Evolutionary conservation across 768 basidiomycete genomes (phyloP).

Genomic region (Amanita jacksonii): DNA sequence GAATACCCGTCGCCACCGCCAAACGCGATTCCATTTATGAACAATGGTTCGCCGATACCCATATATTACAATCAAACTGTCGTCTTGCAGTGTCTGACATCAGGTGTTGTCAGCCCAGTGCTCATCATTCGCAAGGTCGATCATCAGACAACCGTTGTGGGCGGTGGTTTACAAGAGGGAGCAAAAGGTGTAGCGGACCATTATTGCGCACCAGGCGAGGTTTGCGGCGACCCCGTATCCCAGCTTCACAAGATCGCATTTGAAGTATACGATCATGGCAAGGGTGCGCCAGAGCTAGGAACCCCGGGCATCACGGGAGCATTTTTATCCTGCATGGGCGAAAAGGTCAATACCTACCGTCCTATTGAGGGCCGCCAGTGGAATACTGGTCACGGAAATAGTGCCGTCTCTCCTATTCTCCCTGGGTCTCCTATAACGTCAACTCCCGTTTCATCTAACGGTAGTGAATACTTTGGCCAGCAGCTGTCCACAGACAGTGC

Average conservation of each 20-base stretch:
- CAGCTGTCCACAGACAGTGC: constrained; percentile 46
- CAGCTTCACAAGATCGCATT: constrained; percentile 95
- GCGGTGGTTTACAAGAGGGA: constrained; percentile 84
- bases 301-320: constrained; percentile 72
- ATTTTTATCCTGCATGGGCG: constrained; percentile 87
- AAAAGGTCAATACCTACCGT: constrained; percentile 87
- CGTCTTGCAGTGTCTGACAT: constrained; percentile 87
- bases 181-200: constrained; percentile 79
- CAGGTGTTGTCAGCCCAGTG: constrained; percentile 88
- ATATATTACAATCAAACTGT: constrained; percentile 97
- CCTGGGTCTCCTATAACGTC: constrained; percentile 66
- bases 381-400: constrained; percentile 38
- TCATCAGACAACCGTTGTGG: constrained; percentile 80
- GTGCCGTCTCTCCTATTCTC: constrained; percentile 46
- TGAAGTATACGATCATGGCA: constrained; percentile 72
- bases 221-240: constrained; percentile 89
- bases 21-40: constrained; percentile 79
- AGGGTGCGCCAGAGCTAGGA: constrained; percentile 63
- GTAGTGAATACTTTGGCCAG: constrained; percentile 59
- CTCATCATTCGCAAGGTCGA: constrained; percentile 93
- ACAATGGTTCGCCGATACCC: constrained; percentile 77
- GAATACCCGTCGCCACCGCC: constrained; percentile 91
- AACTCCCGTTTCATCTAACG: constrained; percentile 43
- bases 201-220: constrained; percentile 76
- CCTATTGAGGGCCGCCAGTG: constrained; percentile 78